Evolutionary conservation across 495 filamentous ascomycete genomes (phyloP).

Genomic region (Cercophora newfieldiana): DNA sequence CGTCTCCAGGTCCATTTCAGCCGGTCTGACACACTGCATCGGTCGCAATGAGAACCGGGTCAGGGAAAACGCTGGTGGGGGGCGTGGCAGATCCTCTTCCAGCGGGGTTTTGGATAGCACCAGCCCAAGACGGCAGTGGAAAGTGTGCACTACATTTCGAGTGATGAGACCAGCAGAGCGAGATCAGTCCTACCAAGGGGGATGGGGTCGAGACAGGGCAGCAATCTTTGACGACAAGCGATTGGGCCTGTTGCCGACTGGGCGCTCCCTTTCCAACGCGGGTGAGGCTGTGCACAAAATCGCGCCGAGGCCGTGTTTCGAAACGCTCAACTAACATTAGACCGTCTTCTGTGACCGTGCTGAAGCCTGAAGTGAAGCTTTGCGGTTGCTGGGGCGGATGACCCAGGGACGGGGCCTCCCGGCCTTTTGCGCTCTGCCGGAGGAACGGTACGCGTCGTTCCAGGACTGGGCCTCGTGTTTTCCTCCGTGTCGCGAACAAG

Average conservation of each 20-base stretch:
- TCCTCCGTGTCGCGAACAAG: neutral
- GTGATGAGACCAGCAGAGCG: neutral
- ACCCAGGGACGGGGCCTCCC: neutral
- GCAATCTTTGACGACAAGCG: conserved; percentile 21
- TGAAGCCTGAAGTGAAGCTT: neutral
- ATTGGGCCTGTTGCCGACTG: neutral
- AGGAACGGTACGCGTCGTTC: neutral
- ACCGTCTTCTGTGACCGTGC: neutral
- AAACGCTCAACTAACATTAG: neutral
- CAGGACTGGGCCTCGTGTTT: neutral
- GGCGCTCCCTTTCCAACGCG: conserved; percentile 17
- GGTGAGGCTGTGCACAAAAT: conserved; percentile 30
- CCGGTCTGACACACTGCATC: neutral
- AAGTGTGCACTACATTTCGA: too few species aligned
- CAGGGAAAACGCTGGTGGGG: neutral
- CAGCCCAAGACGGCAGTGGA: neutral
- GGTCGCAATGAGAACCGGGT: neutral
- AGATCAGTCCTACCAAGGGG: conserved; percentile 1
- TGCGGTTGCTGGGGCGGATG: neutral
- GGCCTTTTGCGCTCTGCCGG: neutral
- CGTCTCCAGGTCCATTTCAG: neutral
- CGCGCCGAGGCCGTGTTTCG: conserved; percentile 2
- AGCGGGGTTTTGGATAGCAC: neutral
- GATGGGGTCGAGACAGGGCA: conserved; percentile 10
- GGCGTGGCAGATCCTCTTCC: neutral